phyloP scores from a whole-genome alignment of 306 rosid genomes.

The Mimosa bimucronata region DNA sequence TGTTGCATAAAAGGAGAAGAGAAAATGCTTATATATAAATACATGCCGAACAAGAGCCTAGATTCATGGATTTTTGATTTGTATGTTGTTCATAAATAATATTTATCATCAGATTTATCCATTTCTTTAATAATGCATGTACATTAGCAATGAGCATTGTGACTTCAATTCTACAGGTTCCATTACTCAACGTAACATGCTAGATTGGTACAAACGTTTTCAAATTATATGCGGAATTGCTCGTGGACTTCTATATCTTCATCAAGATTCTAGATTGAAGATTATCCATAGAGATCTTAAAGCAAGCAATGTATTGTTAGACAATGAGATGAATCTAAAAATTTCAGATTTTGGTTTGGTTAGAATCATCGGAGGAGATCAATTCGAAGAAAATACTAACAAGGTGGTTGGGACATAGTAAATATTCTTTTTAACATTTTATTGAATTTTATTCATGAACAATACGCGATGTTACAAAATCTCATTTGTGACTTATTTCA shows the following conservation, averaged over 20 bases:
- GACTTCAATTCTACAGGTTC: too few relatives aligned
- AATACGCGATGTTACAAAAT: not conserved
- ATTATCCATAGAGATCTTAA: not conserved
- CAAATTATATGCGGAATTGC: too few relatives aligned
- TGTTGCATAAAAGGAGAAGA: slow-evolving; percentile 27
- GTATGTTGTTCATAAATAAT: too few relatives aligned
- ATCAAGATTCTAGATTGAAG: too few relatives aligned
- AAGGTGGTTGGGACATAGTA: slow-evolving; percentile 34
- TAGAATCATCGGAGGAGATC: slow-evolving; percentile 26
- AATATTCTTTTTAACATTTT: not conserved
- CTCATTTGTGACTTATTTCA: not conserved
- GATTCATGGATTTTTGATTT: slow-evolving; percentile 33
- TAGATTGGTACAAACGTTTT: too few relatives aligned
- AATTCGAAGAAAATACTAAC: slow-evolving; percentile 22
- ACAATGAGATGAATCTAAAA: slow-evolving; percentile 13
- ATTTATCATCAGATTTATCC: too few relatives aligned
- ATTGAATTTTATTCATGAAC: not conserved
- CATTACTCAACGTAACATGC: too few relatives aligned
- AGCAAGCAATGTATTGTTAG: slow-evolving; percentile 28
- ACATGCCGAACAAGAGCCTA: slow-evolving; percentile 39
- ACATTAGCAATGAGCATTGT: too few relatives aligned
- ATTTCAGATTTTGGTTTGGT: slow-evolving; percentile 38
- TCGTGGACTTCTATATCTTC: too few relatives aligned
- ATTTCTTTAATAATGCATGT: too few relatives aligned
- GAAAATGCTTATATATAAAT: slow-evolving; percentile 34